Evolutionary conservation across 2,329 filamentous ascomycete species (phyloP).

Genomic region (Botryosphaeria dothidea): DNA sequence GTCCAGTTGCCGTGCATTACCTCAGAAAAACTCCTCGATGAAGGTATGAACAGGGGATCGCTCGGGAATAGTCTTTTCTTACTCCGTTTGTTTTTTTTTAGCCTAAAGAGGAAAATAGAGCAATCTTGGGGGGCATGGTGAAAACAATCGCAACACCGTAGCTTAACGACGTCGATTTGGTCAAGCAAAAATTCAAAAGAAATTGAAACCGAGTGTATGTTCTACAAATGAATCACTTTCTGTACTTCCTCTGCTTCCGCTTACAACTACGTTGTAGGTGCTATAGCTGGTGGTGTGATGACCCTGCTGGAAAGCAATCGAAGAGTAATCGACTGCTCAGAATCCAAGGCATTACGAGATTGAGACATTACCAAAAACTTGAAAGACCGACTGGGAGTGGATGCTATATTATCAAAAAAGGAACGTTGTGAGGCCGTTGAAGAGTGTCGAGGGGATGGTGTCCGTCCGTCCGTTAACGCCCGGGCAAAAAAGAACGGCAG

Average conservation of each 20-base stretch:
- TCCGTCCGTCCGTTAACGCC: neutral
- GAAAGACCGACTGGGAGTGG: neutral
- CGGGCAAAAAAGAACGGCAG: neutral
- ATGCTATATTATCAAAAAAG: neutral
- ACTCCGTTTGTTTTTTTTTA: too few relatives aligned
- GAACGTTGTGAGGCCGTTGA: neutral
- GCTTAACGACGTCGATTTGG: too few relatives aligned
- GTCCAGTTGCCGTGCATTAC: too few relatives aligned
- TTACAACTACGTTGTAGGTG: too few relatives aligned
- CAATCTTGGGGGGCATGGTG: too few relatives aligned
- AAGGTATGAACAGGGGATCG: too few relatives aligned
- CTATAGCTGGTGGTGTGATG: too few relatives aligned
- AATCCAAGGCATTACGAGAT: constrained; percentile 5
- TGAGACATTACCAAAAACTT: neutral
- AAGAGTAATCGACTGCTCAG: neutral
- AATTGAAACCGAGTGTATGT: neutral
- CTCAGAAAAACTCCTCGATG: too few relatives aligned
- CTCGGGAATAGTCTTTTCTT: too few relatives aligned
- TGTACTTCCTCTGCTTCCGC: neutral
- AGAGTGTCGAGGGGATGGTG: neutral
- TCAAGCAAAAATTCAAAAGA: neutral
- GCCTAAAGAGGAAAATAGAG: too few relatives aligned
- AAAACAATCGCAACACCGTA: too few relatives aligned
- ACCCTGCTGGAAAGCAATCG: too few relatives aligned
- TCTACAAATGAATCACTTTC: neutral